Percentiles rank a stretch among this genome's conserved stretches.
These are phyloP conservation scores for Sarcocystis neurona DNA, from an alignment of 169 alveolate species.

Conservation along the genomic window DNA sequence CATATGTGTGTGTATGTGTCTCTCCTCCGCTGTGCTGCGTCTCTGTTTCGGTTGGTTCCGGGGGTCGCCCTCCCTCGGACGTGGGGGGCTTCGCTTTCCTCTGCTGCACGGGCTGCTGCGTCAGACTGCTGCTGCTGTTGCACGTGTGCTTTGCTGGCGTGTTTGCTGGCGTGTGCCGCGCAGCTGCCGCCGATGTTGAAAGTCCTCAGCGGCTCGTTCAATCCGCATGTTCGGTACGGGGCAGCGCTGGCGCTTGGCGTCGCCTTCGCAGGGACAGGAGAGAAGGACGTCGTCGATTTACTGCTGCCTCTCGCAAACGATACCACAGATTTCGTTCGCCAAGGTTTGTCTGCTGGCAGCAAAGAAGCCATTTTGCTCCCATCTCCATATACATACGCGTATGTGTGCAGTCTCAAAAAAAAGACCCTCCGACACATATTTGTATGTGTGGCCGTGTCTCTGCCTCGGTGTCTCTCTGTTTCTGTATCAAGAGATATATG, in stretches of 20 bases:
- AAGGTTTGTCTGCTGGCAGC: conserved; percentile 80
- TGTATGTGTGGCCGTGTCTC: not conserved
- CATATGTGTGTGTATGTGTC: not conserved
- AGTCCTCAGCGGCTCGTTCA: conserved; percentile 80
- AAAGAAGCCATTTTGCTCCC: not conserved
- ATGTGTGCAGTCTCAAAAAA: too few relatives aligned
- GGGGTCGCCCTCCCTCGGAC: not conserved
- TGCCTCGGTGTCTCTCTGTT: not conserved
- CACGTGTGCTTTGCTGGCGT: not conserved
- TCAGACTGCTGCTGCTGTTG: not conserved
- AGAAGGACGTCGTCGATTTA: conserved; percentile 88
- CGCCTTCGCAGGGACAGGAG: conserved; percentile 86
- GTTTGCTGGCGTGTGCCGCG: not conserved
- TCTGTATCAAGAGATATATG: not conserved
- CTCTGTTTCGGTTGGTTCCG: not conserved
- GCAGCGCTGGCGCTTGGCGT: conserved; percentile 98
- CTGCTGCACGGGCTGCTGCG: not conserved
- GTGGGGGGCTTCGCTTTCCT: not conserved
- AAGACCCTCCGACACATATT: too few relatives aligned
- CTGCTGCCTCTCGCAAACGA: conserved; percentile 94
- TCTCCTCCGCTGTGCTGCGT: not conserved
- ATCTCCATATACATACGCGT: too few relatives aligned
- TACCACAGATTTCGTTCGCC: conserved; percentile 95
- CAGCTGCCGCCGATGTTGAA: conserved; percentile 60
- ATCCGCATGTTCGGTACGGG: conserved; percentile 98